phyloP scores from a whole-genome alignment of 2,329 filamentous ascomycete genomes.

The Fragosphaeria purpurea region DNA sequence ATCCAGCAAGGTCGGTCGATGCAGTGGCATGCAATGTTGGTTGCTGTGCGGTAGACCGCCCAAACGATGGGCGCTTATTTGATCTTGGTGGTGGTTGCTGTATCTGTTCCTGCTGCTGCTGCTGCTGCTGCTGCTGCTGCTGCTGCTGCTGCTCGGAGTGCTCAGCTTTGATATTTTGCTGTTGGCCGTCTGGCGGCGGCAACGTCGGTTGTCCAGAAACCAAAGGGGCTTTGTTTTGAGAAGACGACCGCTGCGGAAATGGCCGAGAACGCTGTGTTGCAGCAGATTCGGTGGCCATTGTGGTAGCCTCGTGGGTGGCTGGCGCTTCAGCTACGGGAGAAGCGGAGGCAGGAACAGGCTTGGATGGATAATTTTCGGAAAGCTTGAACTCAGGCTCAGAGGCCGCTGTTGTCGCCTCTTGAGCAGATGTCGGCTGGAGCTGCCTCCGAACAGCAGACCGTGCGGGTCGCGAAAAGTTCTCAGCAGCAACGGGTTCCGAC shows the following conservation, averaged over 20 bases:
- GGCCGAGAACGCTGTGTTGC: conserved; percentile 18
- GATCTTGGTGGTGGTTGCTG: conserved; percentile 22
- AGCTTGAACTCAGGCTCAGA: background rate
- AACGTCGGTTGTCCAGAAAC: conserved; percentile 26
- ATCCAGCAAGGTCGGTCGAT: too few relatives aligned
- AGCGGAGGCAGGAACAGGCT: background rate
- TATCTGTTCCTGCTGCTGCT: conserved; percentile 11
- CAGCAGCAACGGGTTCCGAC: conserved; percentile 55
- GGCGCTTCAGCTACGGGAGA: background rate
- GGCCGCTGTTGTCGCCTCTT: background rate
- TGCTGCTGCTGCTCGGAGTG: background rate
- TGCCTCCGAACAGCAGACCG: conserved; percentile 33
- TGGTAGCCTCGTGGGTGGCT: background rate
- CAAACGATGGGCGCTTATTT: conserved; percentile 17
- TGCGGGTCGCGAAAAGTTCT: conserved; percentile 54
- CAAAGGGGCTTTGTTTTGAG: conserved; percentile 34
- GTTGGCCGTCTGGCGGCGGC: conserved; percentile 9
- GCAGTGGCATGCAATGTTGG: conserved; percentile 9
- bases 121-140: conserved; percentile 6
- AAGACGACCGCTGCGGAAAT: conserved; percentile 47
- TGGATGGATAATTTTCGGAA: background rate
- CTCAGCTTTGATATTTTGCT: conserved; percentile 12
- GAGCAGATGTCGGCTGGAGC: conserved; percentile 22
- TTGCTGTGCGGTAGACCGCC: conserved; percentile 1
- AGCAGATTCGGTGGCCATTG: background rate